These are phyloP conservation scores for Daldinia decipiens DNA, from an alignment of 495 filamentous ascomycete genomes.

Conservation along the genomic window DNA sequence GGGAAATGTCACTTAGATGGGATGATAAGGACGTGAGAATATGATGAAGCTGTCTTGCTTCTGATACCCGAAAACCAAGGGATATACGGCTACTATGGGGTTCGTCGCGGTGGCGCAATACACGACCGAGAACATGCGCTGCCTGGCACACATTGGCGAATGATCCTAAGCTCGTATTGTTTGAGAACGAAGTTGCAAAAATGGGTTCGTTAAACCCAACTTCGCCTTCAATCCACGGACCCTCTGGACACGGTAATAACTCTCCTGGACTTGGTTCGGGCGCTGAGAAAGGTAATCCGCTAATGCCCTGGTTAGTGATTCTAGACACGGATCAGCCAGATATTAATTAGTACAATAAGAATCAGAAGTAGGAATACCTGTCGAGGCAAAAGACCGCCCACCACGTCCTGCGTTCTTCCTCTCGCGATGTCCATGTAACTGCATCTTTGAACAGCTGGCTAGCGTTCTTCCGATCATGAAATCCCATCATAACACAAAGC, in stretches of 20 bases:
- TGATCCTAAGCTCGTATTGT: conserved; percentile 36
- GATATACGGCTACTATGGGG: conserved; percentile 5
- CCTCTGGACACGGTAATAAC: conserved; percentile 31
- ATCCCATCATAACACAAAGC: conserved; percentile 57
- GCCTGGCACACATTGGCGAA: conserved; percentile 59
- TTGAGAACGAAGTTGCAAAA: conserved; percentile 39
- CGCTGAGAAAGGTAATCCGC: conserved; percentile 25
- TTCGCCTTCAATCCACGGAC: conserved; percentile 35
- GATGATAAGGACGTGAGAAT: conserved; percentile 30
- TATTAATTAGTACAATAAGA: not conserved
- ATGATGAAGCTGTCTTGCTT: conserved; percentile 38
- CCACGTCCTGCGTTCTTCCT: conserved; percentile 40
- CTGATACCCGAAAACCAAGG: conserved; percentile 27
- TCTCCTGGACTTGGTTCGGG: conserved; percentile 42
- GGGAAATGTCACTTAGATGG: conserved; percentile 14
- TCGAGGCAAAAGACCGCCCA: conserved; percentile 44
- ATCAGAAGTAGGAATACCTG: conserved; percentile 20
- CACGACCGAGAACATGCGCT: conserved; percentile 53
- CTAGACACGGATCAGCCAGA: conserved; percentile 10
- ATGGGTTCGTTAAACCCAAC: conserved; percentile 41
- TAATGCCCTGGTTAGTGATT: conserved; percentile 30
- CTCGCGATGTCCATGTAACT: conserved; percentile 33
- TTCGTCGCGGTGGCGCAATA: conserved; percentile 48
- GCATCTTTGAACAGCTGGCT: conserved; percentile 45
- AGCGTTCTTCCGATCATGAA: conserved; percentile 51